These are phyloP conservation scores for Medicago lupulina DNA, from an alignment of 306 rosid genomes.

Conservation along the genomic window DNA sequence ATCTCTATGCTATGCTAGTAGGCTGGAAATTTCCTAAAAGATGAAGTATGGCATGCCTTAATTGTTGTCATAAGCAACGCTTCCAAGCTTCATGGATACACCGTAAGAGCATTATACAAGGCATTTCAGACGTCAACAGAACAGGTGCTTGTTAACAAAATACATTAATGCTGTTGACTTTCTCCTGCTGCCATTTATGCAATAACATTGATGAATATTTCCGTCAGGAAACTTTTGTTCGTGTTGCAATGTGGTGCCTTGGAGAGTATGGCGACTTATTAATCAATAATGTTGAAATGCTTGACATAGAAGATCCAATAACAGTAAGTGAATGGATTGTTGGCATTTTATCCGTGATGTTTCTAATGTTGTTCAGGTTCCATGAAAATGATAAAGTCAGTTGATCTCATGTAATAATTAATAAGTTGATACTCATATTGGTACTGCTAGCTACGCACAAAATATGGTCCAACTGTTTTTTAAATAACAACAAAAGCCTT, in stretches of 20 bases:
- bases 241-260: conserved; percentile 97
- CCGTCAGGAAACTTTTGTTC: conserved; percentile 91
- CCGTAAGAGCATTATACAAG: conserved; percentile 82
- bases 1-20: conserved; percentile 76
- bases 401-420: conserved; percentile 28
- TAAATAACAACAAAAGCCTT: conserved; percentile 5
- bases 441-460: conserved; percentile 9
- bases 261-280: conserved; percentile 97
- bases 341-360: conserved; percentile 30
- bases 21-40: conserved; percentile 99
- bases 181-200: conserved; percentile 24
- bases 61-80: conserved; percentile 93
- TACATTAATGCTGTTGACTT: conserved; percentile 39
- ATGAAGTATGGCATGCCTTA: conserved; percentile 94
- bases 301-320: conserved; percentile 87
- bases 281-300: conserved; percentile 85
- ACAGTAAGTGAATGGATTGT: conserved; percentile 63
- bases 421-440: conserved; percentile 33
- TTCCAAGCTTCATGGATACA: conserved; percentile 93
- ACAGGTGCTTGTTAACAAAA: conserved; percentile 65
- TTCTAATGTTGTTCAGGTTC: conserved; percentile 41
- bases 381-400: conserved; percentile 31
- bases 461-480: conserved; percentile 1
- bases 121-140: conserved; percentile 78
- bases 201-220: conserved; percentile 32